Base-by-base conservation (phyloP, 805 yeast genomes). In the Metahyphopichia silvanorum region DNA sequence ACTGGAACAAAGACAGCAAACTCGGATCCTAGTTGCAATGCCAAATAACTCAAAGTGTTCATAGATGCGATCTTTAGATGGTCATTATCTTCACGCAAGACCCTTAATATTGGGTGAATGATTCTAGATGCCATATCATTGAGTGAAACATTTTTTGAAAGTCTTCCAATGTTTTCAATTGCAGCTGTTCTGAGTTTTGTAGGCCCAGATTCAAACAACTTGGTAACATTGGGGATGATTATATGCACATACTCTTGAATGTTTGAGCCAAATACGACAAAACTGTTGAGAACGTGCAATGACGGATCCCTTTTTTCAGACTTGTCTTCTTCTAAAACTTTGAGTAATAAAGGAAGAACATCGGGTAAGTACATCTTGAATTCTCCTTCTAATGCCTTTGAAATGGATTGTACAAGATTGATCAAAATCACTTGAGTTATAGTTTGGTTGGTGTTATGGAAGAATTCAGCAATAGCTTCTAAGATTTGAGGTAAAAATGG, bases 91-190 rank as follows among this genome's bases (percentile, higher is more conserved):
- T 58, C 63, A 12, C 53, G 44, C 31, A 93, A 59, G 0, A 87
- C 81, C 35, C 97, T 63, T 6, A 89, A 60, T 9, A 93, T 57
- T 1, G 97, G 91, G 46, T 91, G 97, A 17, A 93, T 76, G 31
- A 93, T 84, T 41, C 96, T 69, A 1, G 96, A 84, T 0, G 96
- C 82, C 86, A 88, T 82, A 44, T 91, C 98, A 35, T 78, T 79
- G 34, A 93, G 62, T 39, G 78, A 74, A 4, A 91, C 81, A 23
- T 69, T 74, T 44, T 77, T 79, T 1, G 95, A 79, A 17, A 93
- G 57, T 47, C 84, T 82, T 0, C 96, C 96, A 26, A 93, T 67
- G 0, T 95, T 79, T 29, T 81, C 82, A 35, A 93, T 80, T 0
- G 97, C 88, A 27, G 85, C 79, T 36, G 72, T 74, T 35, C 86